Conservation (phyloP, 768 basidiomycete species). For the Lentinula raphanica region DNA sequence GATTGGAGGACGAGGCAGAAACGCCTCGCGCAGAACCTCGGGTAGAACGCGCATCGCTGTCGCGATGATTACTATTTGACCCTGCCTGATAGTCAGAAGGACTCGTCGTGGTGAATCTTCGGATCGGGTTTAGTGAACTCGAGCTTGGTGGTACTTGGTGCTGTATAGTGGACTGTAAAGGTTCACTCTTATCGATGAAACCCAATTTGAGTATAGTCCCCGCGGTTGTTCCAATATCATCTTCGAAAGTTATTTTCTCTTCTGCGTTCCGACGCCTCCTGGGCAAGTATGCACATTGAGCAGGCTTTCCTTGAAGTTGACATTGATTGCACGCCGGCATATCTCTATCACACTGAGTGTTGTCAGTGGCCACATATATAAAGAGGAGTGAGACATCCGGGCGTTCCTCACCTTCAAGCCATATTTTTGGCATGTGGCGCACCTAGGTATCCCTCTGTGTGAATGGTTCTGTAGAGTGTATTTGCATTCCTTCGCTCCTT, state of each 20-base stretch:
- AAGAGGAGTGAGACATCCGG: background rate
- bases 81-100: conserved; percentile 1
- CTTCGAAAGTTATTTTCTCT: conserved; percentile 2
- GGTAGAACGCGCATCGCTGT: conserved; percentile 1
- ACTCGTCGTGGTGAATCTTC: background rate
- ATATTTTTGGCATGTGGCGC: conserved; percentile 3
- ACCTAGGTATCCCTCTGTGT: conserved; percentile 7
- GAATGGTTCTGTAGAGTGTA: background rate
- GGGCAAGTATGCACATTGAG: conserved; percentile 1
- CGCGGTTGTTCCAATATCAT: conserved; percentile 6
- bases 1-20: background rate
- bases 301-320: conserved; percentile 2
- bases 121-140: background rate
- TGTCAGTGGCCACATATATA: background rate
- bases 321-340: conserved; percentile 7
- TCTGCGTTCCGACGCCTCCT: conserved; percentile 4
- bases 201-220: background rate
- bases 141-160: background rate
- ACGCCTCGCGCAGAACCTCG: background rate
- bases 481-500: conserved; percentile 4
- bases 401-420: background rate
- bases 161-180: background rate
- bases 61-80: background rate
- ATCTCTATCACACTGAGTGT: conserved; percentile 4
- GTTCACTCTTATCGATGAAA: background rate